Evolutionary conservation across 2,329 filamentous ascomycete species (phyloP).

Genomic region (Colletotrichum sojae): DNA sequence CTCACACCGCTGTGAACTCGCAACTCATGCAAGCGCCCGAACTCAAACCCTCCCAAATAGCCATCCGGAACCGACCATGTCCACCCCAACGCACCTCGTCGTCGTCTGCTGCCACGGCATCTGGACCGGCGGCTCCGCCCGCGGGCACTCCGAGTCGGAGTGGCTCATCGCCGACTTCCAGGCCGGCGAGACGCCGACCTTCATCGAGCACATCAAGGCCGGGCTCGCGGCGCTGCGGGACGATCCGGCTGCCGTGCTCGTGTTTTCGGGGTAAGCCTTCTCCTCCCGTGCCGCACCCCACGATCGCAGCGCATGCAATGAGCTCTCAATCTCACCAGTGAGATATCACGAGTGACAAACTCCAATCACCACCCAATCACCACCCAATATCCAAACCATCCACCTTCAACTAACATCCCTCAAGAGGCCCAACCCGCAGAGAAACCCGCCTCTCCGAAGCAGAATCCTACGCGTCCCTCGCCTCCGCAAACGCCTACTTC

Average conservation of each 20-base stretch:
- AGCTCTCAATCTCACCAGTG: too few species aligned
- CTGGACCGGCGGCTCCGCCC: constrained; percentile 72
- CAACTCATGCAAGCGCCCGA: not conserved
- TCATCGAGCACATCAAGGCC: constrained; percentile 79
- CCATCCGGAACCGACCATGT: constrained; percentile 11
- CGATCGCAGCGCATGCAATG: not conserved
- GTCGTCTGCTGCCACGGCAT: constrained; percentile 90
- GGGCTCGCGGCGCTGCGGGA: constrained; percentile 69
- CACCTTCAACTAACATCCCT: not conserved
- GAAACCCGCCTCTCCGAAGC: constrained; percentile 73
- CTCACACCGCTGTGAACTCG: not conserved
- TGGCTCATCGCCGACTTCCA: constrained; percentile 87
- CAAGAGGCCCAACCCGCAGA: constrained; percentile 73
- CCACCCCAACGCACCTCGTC: constrained; percentile 70
- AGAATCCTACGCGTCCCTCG: constrained; percentile 72
- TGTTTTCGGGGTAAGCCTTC: constrained; percentile 79
- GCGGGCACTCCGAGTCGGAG: constrained; percentile 69
- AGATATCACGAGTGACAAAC: too few species aligned
- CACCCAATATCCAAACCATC: not conserved
- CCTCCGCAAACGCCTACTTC: constrained; percentile 63
- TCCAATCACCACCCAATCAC: not conserved
- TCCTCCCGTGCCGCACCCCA: not conserved
- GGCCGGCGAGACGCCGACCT: constrained; percentile 82
- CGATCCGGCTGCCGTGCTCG: constrained; percentile 66
- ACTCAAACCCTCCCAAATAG: not conserved